A percentile compares a stretch with the other conserved stretches of the same genome.
Evolutionary conservation across 140 eudicot genomes (phyloP).

Genomic region (Stevia rebaudiana): DNA sequence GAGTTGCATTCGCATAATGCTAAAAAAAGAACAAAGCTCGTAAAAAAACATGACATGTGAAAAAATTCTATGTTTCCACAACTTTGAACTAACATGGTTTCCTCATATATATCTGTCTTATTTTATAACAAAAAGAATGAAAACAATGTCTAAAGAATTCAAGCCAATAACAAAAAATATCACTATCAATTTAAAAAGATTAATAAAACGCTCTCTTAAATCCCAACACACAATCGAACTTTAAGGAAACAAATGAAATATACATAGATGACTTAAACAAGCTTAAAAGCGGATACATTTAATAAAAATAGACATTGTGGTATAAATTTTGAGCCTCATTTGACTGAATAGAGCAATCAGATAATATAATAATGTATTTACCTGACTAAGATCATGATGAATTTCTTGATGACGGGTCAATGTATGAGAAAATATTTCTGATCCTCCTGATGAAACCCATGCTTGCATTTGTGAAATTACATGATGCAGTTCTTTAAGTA

Average conservation of each 20-base stretch:
- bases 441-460: conserved; percentile 96
- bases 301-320: background rate
- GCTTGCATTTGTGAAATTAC: conserved; percentile 90
- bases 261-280: background rate
- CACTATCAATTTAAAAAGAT: background rate
- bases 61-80: too few relatives aligned
- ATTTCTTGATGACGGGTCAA: conserved; percentile 96
- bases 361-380: conserved; percentile 17
- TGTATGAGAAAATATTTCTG: conserved; percentile 94
- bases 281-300: background rate
- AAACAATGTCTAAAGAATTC: background rate
- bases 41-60: background rate
- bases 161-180: background rate
- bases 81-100: too few relatives aligned
- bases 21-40: background rate
- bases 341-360: conserved; percentile 3
- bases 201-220: background rate
- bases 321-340: background rate
- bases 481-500: conserved; percentile 71
- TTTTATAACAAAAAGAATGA: background rate
- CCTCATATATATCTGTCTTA: background rate
- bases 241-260: background rate
- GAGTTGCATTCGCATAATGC: background rate
- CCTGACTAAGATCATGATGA: conserved; percentile 97
- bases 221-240: background rate